Evolutionary conservation across 2,329 filamentous ascomycete genomes (phyloP), one percentile per base, ranked within the genome.

Genomic region (Ophiosphaerella herpotricha): DNA sequence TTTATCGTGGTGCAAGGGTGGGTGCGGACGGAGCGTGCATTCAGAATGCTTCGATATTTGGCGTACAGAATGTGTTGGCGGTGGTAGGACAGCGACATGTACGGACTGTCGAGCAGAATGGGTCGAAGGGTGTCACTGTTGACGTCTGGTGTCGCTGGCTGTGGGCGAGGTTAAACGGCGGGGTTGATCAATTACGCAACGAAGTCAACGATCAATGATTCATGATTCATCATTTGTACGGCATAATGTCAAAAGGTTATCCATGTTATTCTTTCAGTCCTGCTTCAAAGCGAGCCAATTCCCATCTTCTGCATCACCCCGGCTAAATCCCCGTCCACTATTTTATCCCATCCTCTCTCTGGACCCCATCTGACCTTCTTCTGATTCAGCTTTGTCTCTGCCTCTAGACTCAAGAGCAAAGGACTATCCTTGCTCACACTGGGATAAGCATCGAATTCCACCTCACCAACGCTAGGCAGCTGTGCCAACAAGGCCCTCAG

Each of bases 401-500:
- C 76, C 7, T 88, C 68, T 16, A 92, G 73, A 2, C 78, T 82
- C 8, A 74, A 72, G 77, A 91, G 82, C 73, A 92, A 83, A 26
- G 80, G 82, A 12, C 85, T 84, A 1, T 78, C 79, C 66, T 85
- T 86, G 68, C 82, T 83, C 4, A 92, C 85, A 45, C 82, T 82
- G 0, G 81, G 74, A 66, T 81, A 89, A 0, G 82, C 88, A 70
- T 92, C 89, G 54, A 92, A 88, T 61, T 89, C 82, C 16, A 91
- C 77, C 1, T 77, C 75, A 7, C 78, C 66, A 2, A 89, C 68
- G 33, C 76, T 78, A 0, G 86, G 83, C 49, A 88, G 71, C 46
- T 79, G 78, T 1, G 76, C 73, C 2, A 91, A 64, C 3, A 91
- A 78, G 7, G 75, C 77, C 4, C 74, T 71, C 6, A 91, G 66